Evolutionary conservation across 495 filamentous ascomycete species (phyloP).

Genomic region (Aspergillus affinis): DNA sequence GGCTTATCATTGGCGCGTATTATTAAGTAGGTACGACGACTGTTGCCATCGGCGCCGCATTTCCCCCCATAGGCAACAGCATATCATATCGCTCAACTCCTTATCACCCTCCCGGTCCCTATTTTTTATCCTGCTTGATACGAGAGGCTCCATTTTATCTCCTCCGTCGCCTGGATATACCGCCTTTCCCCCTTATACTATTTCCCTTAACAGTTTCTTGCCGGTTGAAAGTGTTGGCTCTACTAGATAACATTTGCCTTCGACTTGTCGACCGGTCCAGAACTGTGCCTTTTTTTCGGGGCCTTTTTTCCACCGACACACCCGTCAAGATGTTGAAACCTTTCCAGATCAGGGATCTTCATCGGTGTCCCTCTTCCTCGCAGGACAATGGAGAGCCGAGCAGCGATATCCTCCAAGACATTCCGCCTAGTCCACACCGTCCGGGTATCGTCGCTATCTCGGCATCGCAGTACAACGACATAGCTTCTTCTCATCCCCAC

Average conservation of each 20-base stretch:
- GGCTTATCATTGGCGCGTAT: background rate
- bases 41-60: conserved; percentile 1
- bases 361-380: conserved; percentile 20
- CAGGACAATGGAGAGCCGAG: background rate
- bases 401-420: conserved; percentile 1
- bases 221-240: background rate
- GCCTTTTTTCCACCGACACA: background rate
- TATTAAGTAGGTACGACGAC: background rate
- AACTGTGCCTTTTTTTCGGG: background rate
- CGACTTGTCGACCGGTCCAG: background rate
- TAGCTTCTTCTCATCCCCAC: conserved; percentile 47
- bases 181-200: background rate
- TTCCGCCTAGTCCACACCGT: conserved; percentile 1
- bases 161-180: background rate
- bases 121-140: conserved; percentile 10
- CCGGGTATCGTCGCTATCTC: conserved; percentile 40
- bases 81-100: conserved; percentile 15
- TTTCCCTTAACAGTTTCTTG: background rate
- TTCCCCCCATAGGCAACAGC: conserved; percentile 27
- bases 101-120: conserved; percentile 11
- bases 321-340: conserved; percentile 38
- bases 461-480: conserved; percentile 48
- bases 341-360: conserved; percentile 44
- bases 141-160: background rate
- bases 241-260: no score